These are phyloP conservation scores for Argentina anserina DNA, from an alignment of 306 rosid genomes.

Conservation along the genomic window DNA sequence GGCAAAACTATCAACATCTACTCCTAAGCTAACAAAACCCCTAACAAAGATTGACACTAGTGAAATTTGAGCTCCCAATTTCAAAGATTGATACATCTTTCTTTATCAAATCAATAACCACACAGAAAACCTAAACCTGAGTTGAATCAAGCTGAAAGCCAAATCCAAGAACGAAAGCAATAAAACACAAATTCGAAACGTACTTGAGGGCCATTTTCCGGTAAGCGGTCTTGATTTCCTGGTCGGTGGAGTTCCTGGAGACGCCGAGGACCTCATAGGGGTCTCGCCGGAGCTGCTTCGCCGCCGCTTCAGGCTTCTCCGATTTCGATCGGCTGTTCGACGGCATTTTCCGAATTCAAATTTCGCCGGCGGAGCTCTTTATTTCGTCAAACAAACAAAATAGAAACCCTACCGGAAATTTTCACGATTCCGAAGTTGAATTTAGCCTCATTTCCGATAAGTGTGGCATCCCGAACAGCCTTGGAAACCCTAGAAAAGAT, in stretches of 20 bases:
- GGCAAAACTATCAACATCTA: neutral
- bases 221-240: conserved; percentile 91
- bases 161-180: neutral
- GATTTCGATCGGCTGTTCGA: conserved; percentile 66
- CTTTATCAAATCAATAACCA: neutral
- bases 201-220: conserved; percentile 97
- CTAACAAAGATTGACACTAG: neutral
- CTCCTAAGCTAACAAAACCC: neutral
- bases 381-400: conserved; percentile 7
- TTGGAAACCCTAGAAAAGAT: neutral
- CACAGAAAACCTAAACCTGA: neutral
- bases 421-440: conserved; percentile 24
- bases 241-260: conserved; percentile 77
- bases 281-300: conserved; percentile 76
- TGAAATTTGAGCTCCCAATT: neutral
- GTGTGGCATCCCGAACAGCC: neutral
- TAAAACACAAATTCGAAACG: conserved; percentile 3
- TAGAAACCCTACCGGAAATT: conserved; percentile 57
- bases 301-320: conserved; percentile 63
- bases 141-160: neutral
- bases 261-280: conserved; percentile 97
- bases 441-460: conserved; percentile 6
- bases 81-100: neutral
- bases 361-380: neutral
- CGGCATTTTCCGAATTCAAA: conserved; percentile 57